Base-by-base conservation (phyloP, 1,284 basidiomycete genomes). In the Pterulicium gracile region DNA sequence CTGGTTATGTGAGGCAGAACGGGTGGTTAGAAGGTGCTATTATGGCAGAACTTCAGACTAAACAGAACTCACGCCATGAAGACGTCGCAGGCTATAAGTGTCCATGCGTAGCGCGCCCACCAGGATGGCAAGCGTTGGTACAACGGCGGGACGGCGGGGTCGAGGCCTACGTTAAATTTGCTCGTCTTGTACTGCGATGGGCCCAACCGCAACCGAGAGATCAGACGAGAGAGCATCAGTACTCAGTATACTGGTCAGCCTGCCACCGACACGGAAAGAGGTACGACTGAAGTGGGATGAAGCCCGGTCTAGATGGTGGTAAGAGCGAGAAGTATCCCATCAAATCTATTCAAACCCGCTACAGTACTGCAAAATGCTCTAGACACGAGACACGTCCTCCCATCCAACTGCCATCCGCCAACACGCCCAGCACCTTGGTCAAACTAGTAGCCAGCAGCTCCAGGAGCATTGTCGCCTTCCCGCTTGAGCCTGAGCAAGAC, bases 381-480 rank as follows among this genome's bases (percentile, higher is more conserved):
- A n/a, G n/a, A n/a, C n/a, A n/a, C n/a, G n/a, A n/a, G n/a, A n/a
- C n/a, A n/a, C n/a, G n/a, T n/a, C n/a, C n/a, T n/a, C n/a, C n/a
- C n/a, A n/a, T n/a, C n/a, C n/a, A n/a, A n/a, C n/a, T n/a, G n/a
- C n/a, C n/a, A n/a, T n/a, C n/a, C n/a, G n/a, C n/a, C n/a, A n/a
- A n/a, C n/a, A n/a, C n/a, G n/a, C n/a, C n/a, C n/a, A n/a, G n/a
- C n/a, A n/a, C n/a, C n/a, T n/a, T n/a, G n/a, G n/a, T n/a, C n/a
- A n/a, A 45, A 18, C 65, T 70, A 96, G 65, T 94, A 96, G 12
- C 93, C 93, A 49, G 77, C 88, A 27, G 93, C 93, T 24, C 92
- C 92, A 32, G 93, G 93, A 24, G 93, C 93, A 52, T 79, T 73
- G 49, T 87, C 84, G 34, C 92, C 93, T 66, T 96, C 91, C 53